These are phyloP conservation scores for Lepidium africanum DNA, from an alignment of 345 rosid species.

Conservation along the genomic window DNA sequence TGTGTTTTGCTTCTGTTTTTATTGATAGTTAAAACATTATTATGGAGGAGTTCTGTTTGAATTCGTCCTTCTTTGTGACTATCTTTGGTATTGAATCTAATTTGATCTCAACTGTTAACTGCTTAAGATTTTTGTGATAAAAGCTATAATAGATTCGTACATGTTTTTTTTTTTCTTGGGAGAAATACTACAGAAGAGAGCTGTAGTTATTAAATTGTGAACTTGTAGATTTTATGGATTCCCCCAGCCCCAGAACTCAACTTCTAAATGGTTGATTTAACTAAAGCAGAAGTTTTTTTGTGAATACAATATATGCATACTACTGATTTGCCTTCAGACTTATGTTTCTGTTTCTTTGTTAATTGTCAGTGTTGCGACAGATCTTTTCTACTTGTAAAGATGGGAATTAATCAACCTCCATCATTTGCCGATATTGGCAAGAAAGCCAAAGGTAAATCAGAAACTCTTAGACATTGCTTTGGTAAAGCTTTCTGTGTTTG, in stretches of 20 bases:
- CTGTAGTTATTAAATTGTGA: neutral
- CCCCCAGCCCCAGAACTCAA: neutral
- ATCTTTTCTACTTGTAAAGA: constrained; percentile 23
- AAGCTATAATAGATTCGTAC: neutral
- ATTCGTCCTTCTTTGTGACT: neutral
- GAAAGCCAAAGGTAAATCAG: constrained; percentile 53
- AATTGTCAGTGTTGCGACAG: constrained; percentile 14
- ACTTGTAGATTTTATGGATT: neutral
- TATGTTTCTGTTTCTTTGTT: constrained; percentile 1
- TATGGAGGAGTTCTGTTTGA: neutral
- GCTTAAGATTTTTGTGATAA: neutral
- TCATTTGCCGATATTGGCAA: constrained; percentile 72
- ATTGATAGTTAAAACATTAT: neutral
- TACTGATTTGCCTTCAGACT: neutral
- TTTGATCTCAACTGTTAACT: neutral
- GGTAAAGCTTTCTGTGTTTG: neutral
- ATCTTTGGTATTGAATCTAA: neutral
- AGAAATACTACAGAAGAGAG: neutral
- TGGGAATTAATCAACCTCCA: constrained; percentile 67
- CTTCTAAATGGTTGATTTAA: neutral
- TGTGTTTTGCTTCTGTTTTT: neutral
- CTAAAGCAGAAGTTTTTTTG: neutral
- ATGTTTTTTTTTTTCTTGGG: neutral
- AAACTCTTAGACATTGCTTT: neutral
- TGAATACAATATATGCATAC: neutral